Percentiles rank a stretch among this genome's conserved stretches.
Evolutionary conservation across 2,329 filamentous ascomycete genomes (phyloP).

Genomic region (Penicillium sp.): DNA sequence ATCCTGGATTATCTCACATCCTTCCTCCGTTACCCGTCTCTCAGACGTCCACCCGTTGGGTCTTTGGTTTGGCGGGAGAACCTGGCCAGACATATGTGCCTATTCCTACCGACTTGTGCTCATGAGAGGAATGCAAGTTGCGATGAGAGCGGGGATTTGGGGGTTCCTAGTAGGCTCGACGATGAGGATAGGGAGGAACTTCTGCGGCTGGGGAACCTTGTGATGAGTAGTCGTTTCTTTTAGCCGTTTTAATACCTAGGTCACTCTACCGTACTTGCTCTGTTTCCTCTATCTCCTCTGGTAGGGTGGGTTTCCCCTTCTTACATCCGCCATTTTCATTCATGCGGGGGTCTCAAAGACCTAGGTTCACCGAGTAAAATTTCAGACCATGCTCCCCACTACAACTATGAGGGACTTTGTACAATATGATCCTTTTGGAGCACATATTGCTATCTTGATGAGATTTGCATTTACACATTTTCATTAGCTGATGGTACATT

Average conservation of each 20-base stretch:
- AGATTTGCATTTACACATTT: too few species aligned
- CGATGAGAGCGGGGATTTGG: conserved; percentile 38
- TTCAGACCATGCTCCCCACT: too few species aligned
- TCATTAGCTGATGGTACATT: conserved; percentile 15
- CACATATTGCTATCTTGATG: not conserved
- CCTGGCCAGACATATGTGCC: conserved; percentile 26
- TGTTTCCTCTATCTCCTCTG: not conserved
- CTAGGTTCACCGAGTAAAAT: too few species aligned
- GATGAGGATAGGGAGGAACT: conserved; percentile 38
- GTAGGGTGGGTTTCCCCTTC: too few species aligned
- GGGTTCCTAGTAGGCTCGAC: conserved; percentile 36
- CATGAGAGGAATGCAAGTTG: conserved; percentile 36
- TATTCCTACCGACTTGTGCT: conserved; percentile 38
- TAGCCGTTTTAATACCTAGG: not conserved
- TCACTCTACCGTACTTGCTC: not conserved
- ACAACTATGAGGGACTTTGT: too few species aligned
- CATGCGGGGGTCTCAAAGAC: too few species aligned
- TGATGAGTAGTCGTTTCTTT: conserved; percentile 9
- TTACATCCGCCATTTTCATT: too few species aligned
- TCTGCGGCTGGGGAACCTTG: conserved; percentile 39
- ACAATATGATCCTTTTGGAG: too few species aligned
- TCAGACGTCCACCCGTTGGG: conserved; percentile 32
- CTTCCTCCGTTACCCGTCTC: conserved; percentile 17
- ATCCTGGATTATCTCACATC: conserved; percentile 33
- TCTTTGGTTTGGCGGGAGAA: conserved; percentile 36